These are phyloP conservation scores for Conticribra weissflogii DNA, from an alignment of 108 stramenopile species.

Conservation along the genomic window DNA sequence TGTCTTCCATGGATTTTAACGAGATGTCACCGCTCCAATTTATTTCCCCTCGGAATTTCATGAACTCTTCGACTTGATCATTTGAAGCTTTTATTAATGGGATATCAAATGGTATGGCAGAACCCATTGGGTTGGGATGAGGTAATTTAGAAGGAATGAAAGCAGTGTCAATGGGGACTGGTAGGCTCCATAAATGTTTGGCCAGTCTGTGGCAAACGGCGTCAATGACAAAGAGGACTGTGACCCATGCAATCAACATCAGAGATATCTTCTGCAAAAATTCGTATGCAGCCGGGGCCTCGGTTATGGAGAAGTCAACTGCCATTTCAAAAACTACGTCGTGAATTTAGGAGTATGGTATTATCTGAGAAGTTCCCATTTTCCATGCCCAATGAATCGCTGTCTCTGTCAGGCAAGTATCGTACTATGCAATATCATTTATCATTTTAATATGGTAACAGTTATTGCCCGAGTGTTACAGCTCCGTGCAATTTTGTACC, in stretches of 20 bases:
- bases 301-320: not conserved
- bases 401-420: too few relatives aligned
- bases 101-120: constrained; percentile 40
- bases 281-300: not conserved
- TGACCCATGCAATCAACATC: not conserved
- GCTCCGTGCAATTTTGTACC: too few relatives aligned
- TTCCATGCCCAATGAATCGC: too few relatives aligned
- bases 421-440: too few relatives aligned
- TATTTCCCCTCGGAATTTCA: constrained; percentile 18
- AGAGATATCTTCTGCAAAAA: not conserved
- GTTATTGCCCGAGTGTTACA: too few relatives aligned
- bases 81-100: constrained; percentile 26
- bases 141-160: constrained; percentile 38
- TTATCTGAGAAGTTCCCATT: too few relatives aligned
- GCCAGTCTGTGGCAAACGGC: constrained; percentile 3
- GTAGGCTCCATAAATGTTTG: constrained; percentile 17
- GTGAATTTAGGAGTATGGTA: too few relatives aligned
- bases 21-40: not conserved
- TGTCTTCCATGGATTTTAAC: not conserved
- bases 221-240: not conserved
- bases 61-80: constrained; percentile 25
- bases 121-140: constrained; percentile 38
- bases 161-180: constrained; percentile 19
- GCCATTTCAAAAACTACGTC: too few relatives aligned
- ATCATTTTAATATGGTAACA: too few relatives aligned